Evolutionary conservation across 73 alveolate species (phyloP), one percentile per base, ranked within the genome.

Genomic region (Blepharisma japonicum): DNA sequence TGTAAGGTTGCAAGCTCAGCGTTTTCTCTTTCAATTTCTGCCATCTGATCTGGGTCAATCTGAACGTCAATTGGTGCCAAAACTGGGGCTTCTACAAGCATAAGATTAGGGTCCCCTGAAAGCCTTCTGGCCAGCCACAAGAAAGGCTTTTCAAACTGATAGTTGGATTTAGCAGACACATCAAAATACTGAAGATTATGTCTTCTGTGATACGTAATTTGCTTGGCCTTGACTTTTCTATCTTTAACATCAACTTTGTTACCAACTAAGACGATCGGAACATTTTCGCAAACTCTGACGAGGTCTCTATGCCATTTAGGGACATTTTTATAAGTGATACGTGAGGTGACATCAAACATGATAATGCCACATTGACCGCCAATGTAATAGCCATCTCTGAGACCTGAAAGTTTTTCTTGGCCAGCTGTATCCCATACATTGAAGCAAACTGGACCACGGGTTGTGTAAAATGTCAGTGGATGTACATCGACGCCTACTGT

Each of bases 141-240:
- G 98, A 97, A 97, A 77, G 99, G 99, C 93, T 97, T 97, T 94
- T 97, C 99, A 81, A 94, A 97, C 88, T 96, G 96, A 91, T 97
- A 97, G 95, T 97, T 97, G 90, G 96, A 79, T 90, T 95, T 94
- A 87, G 99, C 99, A 50, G 99, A 94, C 87, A 97, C 94, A 87
- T 97, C 99, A 85, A 94, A 97, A 94, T 96, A 97, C 92, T 97
- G 96, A 84, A 97, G 78, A 85, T 95, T 94, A 90, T 94, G 92
- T 97, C 96, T 96, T 86, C 99, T 91, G 92, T 95, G 99, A 92
- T 95, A 97, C 80, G 94, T 89, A 86, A 97, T 97, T 80, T 96
- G 97, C 85, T 92, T 93, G 45, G 98, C 99, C 95, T 96, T 96
- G 48, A 96, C 99, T 82, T 96, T 95, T 72, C 99, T 87, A 92